Percentiles rank a stretch among this genome's conserved stretches.
Evolutionary conservation across 2,329 filamentous ascomycete genomes (phyloP).

Genomic region (Furcasterigmium sp.): DNA sequence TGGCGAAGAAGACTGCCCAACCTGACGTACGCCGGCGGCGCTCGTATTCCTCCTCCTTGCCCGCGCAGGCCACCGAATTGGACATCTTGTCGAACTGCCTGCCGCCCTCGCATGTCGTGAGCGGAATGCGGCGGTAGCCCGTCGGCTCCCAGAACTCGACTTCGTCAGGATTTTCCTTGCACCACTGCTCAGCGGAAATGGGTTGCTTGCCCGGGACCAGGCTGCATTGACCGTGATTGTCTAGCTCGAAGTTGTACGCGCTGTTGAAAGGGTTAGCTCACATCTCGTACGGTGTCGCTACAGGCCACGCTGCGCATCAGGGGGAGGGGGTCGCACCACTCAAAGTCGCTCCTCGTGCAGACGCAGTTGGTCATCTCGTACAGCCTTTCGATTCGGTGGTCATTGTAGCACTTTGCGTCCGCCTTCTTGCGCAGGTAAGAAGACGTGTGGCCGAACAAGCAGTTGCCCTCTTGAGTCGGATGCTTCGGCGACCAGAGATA

Average conservation of each 20-base stretch:
- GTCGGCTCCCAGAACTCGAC: slow-evolving; percentile 78
- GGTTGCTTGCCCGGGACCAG: slow-evolving; percentile 71
- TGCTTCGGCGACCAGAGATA: slow-evolving; percentile 83
- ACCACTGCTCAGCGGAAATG: slow-evolving; percentile 43
- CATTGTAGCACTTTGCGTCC: slow-evolving; percentile 77
- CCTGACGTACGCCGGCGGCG: slow-evolving; percentile 65
- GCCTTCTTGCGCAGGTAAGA: slow-evolving; percentile 87
- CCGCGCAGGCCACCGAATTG: slow-evolving; percentile 60
- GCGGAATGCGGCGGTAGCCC: slow-evolving; percentile 82
- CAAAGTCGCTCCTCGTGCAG: slow-evolving; percentile 81
- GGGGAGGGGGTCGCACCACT: too few species aligned
- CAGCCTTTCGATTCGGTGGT: slow-evolving; percentile 62
- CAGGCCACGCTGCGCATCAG: too few species aligned
- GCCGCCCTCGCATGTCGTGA: slow-evolving; percentile 81
- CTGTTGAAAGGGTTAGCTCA: slow-evolving; percentile 41
- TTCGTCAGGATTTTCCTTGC: slow-evolving; percentile 57
- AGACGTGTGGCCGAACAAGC: slow-evolving; percentile 86
- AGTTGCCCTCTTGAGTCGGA: slow-evolving; percentile 70
- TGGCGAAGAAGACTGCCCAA: slow-evolving; percentile 77
- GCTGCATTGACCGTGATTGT: slow-evolving; percentile 68
- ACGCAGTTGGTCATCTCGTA: slow-evolving; percentile 74
- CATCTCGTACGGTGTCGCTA: too few species aligned
- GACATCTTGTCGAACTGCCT: slow-evolving; percentile 65
- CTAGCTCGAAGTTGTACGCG: slow-evolving; percentile 89
- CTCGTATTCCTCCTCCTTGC: slow-evolving; percentile 77